phyloP scores from a whole-genome alignment of 345 rosid species.

The Salix dunnii region DNA sequence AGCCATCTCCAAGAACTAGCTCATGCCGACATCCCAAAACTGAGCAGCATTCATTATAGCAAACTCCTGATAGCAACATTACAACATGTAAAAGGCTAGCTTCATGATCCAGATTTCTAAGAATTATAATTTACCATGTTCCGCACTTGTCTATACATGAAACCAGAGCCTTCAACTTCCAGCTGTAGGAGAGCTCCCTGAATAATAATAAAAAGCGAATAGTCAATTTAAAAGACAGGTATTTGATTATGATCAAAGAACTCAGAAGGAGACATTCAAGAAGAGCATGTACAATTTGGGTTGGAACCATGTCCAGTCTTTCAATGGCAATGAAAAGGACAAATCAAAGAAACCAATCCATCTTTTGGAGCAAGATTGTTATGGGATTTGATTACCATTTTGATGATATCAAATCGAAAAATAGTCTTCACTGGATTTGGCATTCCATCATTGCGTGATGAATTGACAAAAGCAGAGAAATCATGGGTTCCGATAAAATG shows the following conservation, averaged over 20 bases:
- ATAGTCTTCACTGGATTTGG: constrained; percentile 71
- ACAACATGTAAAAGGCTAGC: not conserved
- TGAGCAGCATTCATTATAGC: not conserved
- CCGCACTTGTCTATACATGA: constrained; percentile 84
- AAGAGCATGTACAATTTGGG: not conserved
- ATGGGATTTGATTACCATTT: constrained; percentile 50
- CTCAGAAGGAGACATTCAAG: not conserved
- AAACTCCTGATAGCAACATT: not conserved
- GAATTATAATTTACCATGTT: constrained; percentile 59
- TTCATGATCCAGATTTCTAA: not conserved
- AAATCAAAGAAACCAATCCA: not conserved
- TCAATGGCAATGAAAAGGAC: not conserved
- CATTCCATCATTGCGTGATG: constrained; percentile 60
- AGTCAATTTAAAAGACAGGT: not conserved
- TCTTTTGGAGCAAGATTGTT: constrained; percentile 3
- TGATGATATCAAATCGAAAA: constrained; percentile 52
- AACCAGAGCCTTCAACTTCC: constrained; percentile 90
- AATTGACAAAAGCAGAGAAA: constrained; percentile 85
- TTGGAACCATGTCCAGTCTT: not conserved
- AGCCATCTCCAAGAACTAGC: not conserved
- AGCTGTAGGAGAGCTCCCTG: constrained; percentile 77
- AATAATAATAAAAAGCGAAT: constrained; percentile 6
- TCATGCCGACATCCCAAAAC: not conserved
- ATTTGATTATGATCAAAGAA: not conserved
- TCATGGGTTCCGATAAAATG: constrained; percentile 65